A percentile compares a stretch with the other conserved stretches of the same genome.
Evolutionary conservation across 2,329 filamentous ascomycete species (phyloP).

Genomic region (Fusarium sarcochroum): DNA sequence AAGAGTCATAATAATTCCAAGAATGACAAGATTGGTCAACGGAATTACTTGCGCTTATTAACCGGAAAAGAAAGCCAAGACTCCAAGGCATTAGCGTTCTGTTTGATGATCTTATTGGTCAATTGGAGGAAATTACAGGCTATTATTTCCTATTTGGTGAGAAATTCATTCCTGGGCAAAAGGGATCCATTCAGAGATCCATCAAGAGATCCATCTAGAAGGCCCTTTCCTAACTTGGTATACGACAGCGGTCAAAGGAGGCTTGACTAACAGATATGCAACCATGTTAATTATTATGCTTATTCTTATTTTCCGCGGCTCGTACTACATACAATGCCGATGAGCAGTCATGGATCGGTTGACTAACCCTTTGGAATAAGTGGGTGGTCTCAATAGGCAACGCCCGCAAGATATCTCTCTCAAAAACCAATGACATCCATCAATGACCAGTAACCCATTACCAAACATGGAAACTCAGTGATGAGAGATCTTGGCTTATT

Average conservation of each 20-base stretch:
- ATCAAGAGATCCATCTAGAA: not conserved
- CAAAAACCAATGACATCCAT: too few species aligned
- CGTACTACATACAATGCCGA: too few species aligned
- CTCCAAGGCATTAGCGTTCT: slow-evolving; percentile 11
- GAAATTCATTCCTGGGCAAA: too few species aligned
- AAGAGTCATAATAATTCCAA: not conserved
- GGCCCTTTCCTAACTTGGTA: slow-evolving; percentile 13
- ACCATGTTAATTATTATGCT: not conserved
- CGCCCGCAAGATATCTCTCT: too few species aligned
- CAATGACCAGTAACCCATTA: too few species aligned
- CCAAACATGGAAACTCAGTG: too few species aligned
- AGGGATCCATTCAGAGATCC: not conserved
- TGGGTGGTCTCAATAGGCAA: too few species aligned
- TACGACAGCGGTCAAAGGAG: slow-evolving; percentile 4
- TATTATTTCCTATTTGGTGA: too few species aligned
- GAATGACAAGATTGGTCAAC: slow-evolving; percentile 7
- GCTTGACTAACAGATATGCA: not conserved
- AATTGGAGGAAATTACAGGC: too few species aligned
- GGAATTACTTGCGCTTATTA: not conserved
- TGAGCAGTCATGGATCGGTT: not conserved
- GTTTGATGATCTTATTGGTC: not conserved
- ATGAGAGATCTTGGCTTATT: too few species aligned
- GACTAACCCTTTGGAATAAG: too few species aligned
- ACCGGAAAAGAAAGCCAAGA: slow-evolving; percentile 16
- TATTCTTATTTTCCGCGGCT: not conserved